Evolutionary conservation across 768 basidiomycete genomes (phyloP).

Genomic region (Boletus sp.): DNA sequence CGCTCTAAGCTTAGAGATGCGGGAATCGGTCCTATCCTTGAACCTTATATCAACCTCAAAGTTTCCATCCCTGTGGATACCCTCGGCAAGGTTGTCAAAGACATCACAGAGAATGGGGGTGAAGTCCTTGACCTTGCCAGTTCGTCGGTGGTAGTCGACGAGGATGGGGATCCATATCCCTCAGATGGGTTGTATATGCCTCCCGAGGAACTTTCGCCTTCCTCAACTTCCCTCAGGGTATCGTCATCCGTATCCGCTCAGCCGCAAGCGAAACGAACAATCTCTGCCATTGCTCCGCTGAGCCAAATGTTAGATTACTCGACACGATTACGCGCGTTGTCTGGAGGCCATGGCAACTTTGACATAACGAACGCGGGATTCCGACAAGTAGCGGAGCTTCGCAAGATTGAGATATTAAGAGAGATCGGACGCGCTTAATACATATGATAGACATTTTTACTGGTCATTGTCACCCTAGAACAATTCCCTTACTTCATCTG

Average conservation of each 20-base stretch:
- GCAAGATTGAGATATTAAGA: constrained; percentile 67
- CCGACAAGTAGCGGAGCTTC: constrained; percentile 54
- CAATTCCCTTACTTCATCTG: constrained; percentile 69
- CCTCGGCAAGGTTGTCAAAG: constrained; percentile 76
- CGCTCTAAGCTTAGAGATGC: constrained; percentile 58
- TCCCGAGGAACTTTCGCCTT: constrained; percentile 73
- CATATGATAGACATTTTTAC: constrained; percentile 7
- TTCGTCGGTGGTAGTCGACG: constrained; percentile 33
- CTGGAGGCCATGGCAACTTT: constrained; percentile 78
- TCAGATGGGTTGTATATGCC: constrained; percentile 74
- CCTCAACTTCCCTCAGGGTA: constrained; percentile 37
- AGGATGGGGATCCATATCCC: constrained; percentile 42
- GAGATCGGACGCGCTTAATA: constrained; percentile 72
- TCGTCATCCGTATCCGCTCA: constrained; percentile 29
- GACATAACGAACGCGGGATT: constrained; percentile 82
- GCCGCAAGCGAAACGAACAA: constrained; percentile 54
- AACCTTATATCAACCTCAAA: constrained; percentile 72
- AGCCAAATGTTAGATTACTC: constrained; percentile 81
- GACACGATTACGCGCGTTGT: constrained; percentile 70
- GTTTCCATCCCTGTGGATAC: constrained; percentile 62
- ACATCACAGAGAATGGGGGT: constrained; percentile 81
- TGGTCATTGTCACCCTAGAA: constrained; percentile 28
- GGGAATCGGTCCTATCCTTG: constrained; percentile 71
- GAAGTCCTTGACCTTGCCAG: constrained; percentile 66
- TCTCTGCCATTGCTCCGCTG: constrained; percentile 73